These are phyloP conservation scores for Neonectria hederae DNA, from an alignment of 2,329 filamentous ascomycete genomes.

Conservation along the genomic window DNA sequence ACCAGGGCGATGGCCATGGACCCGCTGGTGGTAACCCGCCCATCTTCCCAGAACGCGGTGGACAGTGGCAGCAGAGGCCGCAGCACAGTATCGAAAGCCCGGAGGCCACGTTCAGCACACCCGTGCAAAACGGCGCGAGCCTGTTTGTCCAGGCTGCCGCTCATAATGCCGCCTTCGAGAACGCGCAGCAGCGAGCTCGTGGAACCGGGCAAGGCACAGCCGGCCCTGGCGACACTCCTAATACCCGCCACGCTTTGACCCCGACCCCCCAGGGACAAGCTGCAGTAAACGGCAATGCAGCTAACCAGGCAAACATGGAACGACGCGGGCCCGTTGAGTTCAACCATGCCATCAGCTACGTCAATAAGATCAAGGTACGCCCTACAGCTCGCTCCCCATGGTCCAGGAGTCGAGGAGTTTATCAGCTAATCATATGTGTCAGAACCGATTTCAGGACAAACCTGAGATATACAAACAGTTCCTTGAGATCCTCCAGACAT, in stretches of 20 bases:
- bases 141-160: constrained; percentile 57
- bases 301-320: constrained; percentile 72
- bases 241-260: constrained; percentile 64
- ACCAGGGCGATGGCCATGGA: constrained; percentile 56
- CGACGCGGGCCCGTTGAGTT: constrained; percentile 97
- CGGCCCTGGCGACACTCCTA: constrained; percentile 54
- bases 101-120: constrained; percentile 69
- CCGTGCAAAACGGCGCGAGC: constrained; percentile 59
- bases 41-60: constrained; percentile 58
- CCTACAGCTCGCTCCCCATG: constrained; percentile 5
- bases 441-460: constrained; percentile 97
- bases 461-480: constrained; percentile 99
- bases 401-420: constrained; percentile 7
- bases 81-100: constrained; percentile 71
- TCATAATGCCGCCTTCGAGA: constrained; percentile 49
- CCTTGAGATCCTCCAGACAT: constrained; percentile 96
- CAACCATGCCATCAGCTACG: constrained; percentile 98
- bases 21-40: constrained; percentile 51
- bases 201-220: constrained; percentile 43
- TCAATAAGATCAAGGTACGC: constrained; percentile 98
- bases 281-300: constrained; percentile 68
- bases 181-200: constrained; percentile 46
- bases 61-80: constrained; percentile 66
- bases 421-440: constrained; percentile 35
- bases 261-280: constrained; percentile 68